These are phyloP conservation scores for Starmerella ratchasimensis DNA, from an alignment of 805 yeast genomes.

Conservation along the genomic window DNA sequence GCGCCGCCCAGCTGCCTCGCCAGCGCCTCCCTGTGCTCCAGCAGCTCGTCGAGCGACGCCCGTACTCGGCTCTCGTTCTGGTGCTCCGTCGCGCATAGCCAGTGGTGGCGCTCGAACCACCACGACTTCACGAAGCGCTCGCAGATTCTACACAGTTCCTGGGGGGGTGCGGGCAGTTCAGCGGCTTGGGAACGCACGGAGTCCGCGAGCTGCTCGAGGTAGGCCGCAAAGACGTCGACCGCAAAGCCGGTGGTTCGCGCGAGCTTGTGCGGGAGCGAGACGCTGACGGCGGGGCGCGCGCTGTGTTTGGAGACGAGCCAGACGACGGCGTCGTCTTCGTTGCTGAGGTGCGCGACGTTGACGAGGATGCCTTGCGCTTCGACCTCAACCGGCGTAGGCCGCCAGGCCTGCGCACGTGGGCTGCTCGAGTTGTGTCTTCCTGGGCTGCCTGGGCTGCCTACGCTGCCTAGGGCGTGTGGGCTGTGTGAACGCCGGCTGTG, in stretches of 20 bases:
- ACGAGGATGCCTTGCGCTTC: conserved; percentile 92
- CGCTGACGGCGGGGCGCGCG: conserved; percentile 44
- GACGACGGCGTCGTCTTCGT: conserved; percentile 30
- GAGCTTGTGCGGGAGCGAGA: conserved; percentile 39
- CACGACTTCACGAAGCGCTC: conserved; percentile 85
- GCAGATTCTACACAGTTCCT: conserved; percentile 80
- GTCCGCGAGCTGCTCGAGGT: conserved; percentile 50
- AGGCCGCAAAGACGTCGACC: conserved; percentile 65
- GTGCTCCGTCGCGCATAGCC: conserved; percentile 75
- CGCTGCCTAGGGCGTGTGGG: no score
- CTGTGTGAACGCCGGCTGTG: no score
- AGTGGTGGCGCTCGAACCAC: conserved; percentile 91
- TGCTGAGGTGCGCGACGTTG: conserved; percentile 31
- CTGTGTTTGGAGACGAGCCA: conserved; percentile 79
- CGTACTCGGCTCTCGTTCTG: conserved; percentile 66
- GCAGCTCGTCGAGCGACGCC: conserved; percentile 55
- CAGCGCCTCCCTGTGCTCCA: conserved; percentile 52
- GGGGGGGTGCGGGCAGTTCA: conserved; percentile 58
- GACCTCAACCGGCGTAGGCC: conserved; percentile 4
- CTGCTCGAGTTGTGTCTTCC: no score
- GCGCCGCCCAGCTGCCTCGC: background rate
- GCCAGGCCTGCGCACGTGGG: no score
- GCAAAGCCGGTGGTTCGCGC: conserved; percentile 81
- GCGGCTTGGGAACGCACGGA: conserved; percentile 45
- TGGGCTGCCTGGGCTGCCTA: no score